Evolutionary conservation across 345 rosid species (phyloP), one percentile per base, ranked within the genome.

Genomic region (Sonneratia alba): DNA sequence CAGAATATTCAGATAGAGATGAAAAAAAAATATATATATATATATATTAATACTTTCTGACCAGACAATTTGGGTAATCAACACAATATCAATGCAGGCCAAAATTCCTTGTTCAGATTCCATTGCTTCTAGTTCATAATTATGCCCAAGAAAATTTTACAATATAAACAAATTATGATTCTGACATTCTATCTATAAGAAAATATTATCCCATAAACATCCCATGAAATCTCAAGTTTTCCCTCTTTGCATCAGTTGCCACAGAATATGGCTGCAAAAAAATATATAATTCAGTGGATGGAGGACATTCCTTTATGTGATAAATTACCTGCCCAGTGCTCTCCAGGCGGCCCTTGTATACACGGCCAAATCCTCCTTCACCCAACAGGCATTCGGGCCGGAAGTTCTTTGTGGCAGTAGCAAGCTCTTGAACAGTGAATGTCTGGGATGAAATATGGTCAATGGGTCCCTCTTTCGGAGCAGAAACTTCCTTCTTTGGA

Each of bases 281-380:
- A 18, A 62, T 62, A 62, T 27, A 62, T 24, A 62, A 4, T n/a
- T 62, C 15, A 3, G 18, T 62, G 66, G 38, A 62, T 13, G 9
- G 66, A 62, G 38, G 38, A 34, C 6, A 8, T 21, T n/a, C 36
- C 70, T 36, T 43, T n/a, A 68, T 27, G 21, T n/a, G 36, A 68
- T 42, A n/a, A 68, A 51, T 59, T 70, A 95, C 99, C 92, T 92
- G 97, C 74, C 97, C 97, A 38, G 90, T 86, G 80, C 85, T 90
- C 85, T 92, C 99, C 79, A 95, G 81, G 37, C 82, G 91, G 51
- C 97, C 99, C 77, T 90, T 89, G 83, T 95, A 92, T 69, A 95
- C 99, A 76, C 81, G 97, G 57, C 99, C 99, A 64, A 92, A 92
- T 10, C 99, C 99, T 42, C 97, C 97, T 89, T 95, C 99, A 66